Evolutionary conservation across 2,329 filamentous ascomycete genomes (phyloP), one percentile per base, ranked within the genome.

Genomic region (Calonectria hawksworthii): DNA sequence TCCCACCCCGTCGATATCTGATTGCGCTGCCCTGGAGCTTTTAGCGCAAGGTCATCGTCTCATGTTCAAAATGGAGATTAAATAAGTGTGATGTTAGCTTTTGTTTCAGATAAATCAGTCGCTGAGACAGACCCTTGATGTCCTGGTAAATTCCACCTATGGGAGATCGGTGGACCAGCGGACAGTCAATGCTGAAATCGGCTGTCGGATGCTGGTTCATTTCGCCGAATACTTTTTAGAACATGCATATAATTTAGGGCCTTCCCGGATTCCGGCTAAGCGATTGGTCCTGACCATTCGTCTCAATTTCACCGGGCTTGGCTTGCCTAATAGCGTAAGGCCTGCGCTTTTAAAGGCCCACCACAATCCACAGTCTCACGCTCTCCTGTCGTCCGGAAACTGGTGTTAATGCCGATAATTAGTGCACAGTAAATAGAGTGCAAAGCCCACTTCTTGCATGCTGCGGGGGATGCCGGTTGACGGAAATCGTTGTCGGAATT

Each of bases 71-170:
- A 52, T 52, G 13, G 13, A 52, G 26, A 26, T 52, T 52, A 30
- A 52, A 30, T 30, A 30, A 52, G 30, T 52, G 51, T 52, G 26
- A 18, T 30, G 51, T 30, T 52, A 30, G 51, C 51, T 30, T 52
- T 18, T 52, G 51, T 52, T 52, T 52, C 51, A 52, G 51, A 52
- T 52, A 52, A 52, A 30, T 52, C 26, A 26, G 51, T 52, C 51
- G 51, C 51, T 52, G 51, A 52, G 51, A 52, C 51, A 7, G 51
- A 52, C 51, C 51, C 51, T 21, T 52, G 51, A 52, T 52, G 18
- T 52, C 51, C 51, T 52, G 51, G 51, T 52, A 52, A 52, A 52
- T 52, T 52, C 51, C 51, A 52, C 51, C 51, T 52, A 52, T 52
- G 26, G 51, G 26, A 52, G 51, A 52, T 52, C 14, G 51, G 30